Base-by-base conservation (phyloP, 148 eudicot species). In the Heliosperma pusillum region DNA sequence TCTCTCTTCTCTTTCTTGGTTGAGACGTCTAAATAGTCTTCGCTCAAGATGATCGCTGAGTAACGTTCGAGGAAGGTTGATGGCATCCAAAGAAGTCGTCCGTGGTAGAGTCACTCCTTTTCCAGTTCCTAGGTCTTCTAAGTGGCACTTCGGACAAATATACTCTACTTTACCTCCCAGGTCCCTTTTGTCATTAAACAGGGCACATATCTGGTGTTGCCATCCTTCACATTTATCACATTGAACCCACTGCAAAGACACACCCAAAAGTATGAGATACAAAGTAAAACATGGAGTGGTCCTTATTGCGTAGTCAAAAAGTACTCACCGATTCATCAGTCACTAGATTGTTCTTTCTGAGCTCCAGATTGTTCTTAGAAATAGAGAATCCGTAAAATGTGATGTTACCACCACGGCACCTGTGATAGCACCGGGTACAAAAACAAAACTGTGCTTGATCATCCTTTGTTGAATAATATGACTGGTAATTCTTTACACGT, bases 181-280 rank as follows among this genome's bases (percentile, higher is more conserved):
- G 81, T 91, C 92, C 66, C 82, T 81, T 80, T 87, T 88, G 78
- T 87, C 83, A 83, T 84, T 94, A 69, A 86, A 91, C 9, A 94
- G 91, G 24, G 87, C 93, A 79, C 98, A 94, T 81, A 90, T 89
- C 81, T 90, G 95, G 79, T 91, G 98, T 80, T 89, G 97, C 98
- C 98, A 94, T 71, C 81, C 72, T 81, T 90, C 82, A 75, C 98
- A 94, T 82, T 81, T 87, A 76, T 91, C 93, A 78, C 98, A 94
- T 73, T 85, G 93, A 70, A 91, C 98, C 98, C 98, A 94, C 98
- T 94, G 80, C 82, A 87, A 66, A 74, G 67, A 74, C n/a, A 82
- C 80, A 68, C 63, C 45, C 61, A 27, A 3, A 64, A 65, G 61
- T 25, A 68, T 45, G 42, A 36, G 71, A 64, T 74, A 75, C 56